Evolutionary conservation across 257 asterid genomes (phyloP).

Genomic region (Nicotiana otophora): DNA sequence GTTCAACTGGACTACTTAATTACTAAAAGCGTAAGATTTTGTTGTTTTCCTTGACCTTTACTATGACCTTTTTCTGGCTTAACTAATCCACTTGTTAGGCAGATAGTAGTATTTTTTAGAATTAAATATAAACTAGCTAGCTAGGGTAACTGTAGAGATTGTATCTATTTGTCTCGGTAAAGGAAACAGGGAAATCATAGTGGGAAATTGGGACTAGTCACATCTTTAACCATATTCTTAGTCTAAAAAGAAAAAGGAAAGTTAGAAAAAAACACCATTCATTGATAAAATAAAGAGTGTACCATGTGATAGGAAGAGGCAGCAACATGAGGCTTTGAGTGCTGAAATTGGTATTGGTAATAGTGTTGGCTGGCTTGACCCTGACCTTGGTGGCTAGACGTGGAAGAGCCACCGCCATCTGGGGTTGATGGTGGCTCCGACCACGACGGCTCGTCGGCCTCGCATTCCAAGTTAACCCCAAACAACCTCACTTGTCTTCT

Average conservation of each 20-base stretch:
- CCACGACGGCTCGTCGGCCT: conserved; percentile 34
- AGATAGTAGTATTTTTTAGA: conserved; percentile 2
- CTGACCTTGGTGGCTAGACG: conserved; percentile 33
- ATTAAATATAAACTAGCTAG: not conserved
- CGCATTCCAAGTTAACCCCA: conserved; percentile 82
- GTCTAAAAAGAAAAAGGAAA: not conserved
- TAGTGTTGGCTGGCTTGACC: conserved; percentile 26
- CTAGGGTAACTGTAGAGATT: conserved; percentile 10
- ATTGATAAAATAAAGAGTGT: conserved; percentile 20
- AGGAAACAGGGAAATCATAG: conserved; percentile 73
- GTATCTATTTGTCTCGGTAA: conserved; percentile 36
- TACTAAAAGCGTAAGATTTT: not conserved
- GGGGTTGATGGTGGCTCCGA: conserved; percentile 30
- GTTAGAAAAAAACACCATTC: not conserved
- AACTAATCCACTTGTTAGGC: conserved; percentile 31
- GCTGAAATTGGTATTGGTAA: conserved; percentile 25
- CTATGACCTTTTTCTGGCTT: conserved; percentile 8
- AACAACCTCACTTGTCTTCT: conserved; percentile 71
- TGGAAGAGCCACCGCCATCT: not conserved
- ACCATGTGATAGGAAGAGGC: conserved; percentile 49
- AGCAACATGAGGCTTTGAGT: not conserved
- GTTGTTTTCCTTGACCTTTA: not conserved
- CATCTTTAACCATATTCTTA: conserved; percentile 24
- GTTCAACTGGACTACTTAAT: conserved; percentile 27
- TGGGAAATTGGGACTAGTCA: conserved; percentile 62